Conservation (phyloP, 768 basidiomycete species). For the Boletellus sp. region DNA sequence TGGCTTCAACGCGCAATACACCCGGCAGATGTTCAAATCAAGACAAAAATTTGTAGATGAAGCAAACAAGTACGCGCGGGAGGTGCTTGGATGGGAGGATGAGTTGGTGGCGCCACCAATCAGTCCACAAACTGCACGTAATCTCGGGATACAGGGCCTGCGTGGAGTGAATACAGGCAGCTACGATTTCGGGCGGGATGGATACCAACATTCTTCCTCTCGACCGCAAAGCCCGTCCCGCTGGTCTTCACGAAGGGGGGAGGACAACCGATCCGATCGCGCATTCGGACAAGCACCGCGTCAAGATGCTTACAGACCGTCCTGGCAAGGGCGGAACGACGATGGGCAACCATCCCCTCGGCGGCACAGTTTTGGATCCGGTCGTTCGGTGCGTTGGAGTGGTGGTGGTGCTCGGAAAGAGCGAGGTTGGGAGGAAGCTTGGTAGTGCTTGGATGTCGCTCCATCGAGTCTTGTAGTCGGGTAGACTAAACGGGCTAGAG, state of each 20-base stretch:
- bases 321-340: neutral
- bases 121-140: slow-evolving; percentile 43
- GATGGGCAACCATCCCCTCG: neutral
- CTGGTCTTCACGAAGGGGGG: slow-evolving; percentile 10
- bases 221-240: slow-evolving; percentile 1
- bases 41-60: slow-evolving; percentile 38
- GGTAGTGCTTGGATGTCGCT: neutral
- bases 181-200: neutral
- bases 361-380: slow-evolving; percentile 7
- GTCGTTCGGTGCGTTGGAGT: slow-evolving; percentile 2
- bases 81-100: slow-evolving; percentile 37
- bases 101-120: slow-evolving; percentile 36
- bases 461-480: neutral
- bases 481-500: no score
- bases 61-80: slow-evolving; percentile 36
- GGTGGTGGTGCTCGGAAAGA: slow-evolving; percentile 2
- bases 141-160: slow-evolving; percentile 46
- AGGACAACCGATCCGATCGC: neutral
- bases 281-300: slow-evolving; percentile 1
- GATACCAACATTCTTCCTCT: slow-evolving; percentile 4
- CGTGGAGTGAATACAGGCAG: slow-evolving; percentile 21
- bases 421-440: neutral
- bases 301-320: neutral
- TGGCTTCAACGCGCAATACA: slow-evolving; percentile 50
- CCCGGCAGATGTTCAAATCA: slow-evolving; percentile 38